Evolutionary conservation across 2,329 filamentous ascomycete species (phyloP).

Genomic region (Alternaria gaisen): DNA sequence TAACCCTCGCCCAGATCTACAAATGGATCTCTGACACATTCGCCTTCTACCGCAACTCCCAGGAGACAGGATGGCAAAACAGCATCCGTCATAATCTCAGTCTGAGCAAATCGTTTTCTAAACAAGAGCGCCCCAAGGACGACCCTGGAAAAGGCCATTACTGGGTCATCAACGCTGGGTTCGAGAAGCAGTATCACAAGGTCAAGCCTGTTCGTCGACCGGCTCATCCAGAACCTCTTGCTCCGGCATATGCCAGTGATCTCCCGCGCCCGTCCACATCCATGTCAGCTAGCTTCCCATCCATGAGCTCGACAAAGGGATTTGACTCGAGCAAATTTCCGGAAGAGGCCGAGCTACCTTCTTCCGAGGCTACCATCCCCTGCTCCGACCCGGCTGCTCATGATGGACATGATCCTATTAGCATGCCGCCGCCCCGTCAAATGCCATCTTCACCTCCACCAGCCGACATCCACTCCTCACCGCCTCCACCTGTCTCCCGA

Average conservation of each 20-base stretch:
- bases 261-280: constrained; percentile 51
- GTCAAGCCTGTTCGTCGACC: constrained; percentile 74
- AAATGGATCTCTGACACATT: constrained; percentile 99
- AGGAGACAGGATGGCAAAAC: constrained; percentile 96
- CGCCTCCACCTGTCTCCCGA: constrained; percentile 80
- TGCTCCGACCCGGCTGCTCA: constrained; percentile 61
- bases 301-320: constrained; percentile 52
- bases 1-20: constrained; percentile 95
- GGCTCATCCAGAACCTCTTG: constrained; percentile 54
- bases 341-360: constrained; percentile 58
- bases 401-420: constrained; percentile 55
- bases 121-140: constrained; percentile 94
- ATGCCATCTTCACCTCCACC: constrained; percentile 75
- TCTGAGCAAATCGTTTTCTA: constrained; percentile 94
- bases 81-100: constrained; percentile 98
- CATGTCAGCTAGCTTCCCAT: constrained; percentile 46
- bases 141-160: constrained; percentile 98
- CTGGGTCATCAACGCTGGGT: constrained; percentile 91
- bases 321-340: constrained; percentile 62
- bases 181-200: constrained; percentile 88
- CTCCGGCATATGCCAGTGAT: constrained; percentile 44
- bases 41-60: constrained; percentile 78
- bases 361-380: constrained; percentile 62
- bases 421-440: constrained; percentile 55
- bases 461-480: constrained; percentile 84